Base-by-base conservation (phyloP, 768 basidiomycete species). In the Boletus subcaerulescens region DNA sequence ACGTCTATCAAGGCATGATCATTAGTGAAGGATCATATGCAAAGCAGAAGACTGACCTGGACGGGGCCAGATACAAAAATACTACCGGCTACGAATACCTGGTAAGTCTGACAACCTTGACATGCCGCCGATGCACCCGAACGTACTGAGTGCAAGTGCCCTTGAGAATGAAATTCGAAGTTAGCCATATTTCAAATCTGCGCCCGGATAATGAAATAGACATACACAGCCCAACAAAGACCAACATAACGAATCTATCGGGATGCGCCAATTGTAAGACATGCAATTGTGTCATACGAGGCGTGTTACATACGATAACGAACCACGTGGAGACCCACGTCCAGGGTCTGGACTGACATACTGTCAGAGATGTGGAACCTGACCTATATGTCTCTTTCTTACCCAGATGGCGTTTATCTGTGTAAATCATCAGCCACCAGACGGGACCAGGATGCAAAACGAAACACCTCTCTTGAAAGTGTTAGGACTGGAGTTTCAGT, bases 341-440 rank as follows among this genome's bases (percentile, higher is more conserved):
- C 60, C 59, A 61, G 10, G 32, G 35, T 40, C 44, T 51, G 18
- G 50, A 22, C 60, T 60, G 17, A 20, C 18, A 5, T 14, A n/a
- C 6, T 9, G 22, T 60, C 44, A 59, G 43, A 14, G 8, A 45
- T 10, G 3, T 0, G 9, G 4, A 17, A 42, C 1, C 5, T 7
- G 18, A 15, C 5, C 8, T 3, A 7, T 3, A 10, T 7, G 8
- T 36, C 29, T 20, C 4, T 32, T 20, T 3, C 55, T 41, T 20
- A 63, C 61, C 61, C 61, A 63, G 13, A 63, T 6, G 11, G 53
- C 40, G 15, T 56, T 33, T 40, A 63, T 43, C 61, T 63, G 31
- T 39, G n/a, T 8, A 32, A 20, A 15, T 12, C 8, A 18, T 60
- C 2, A 55, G 2, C 10, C 7, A 13, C 15, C 3, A 3, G 17